Base-by-base conservation (phyloP, 768 basidiomycete species). In the Multifurca ochricompacta region DNA sequence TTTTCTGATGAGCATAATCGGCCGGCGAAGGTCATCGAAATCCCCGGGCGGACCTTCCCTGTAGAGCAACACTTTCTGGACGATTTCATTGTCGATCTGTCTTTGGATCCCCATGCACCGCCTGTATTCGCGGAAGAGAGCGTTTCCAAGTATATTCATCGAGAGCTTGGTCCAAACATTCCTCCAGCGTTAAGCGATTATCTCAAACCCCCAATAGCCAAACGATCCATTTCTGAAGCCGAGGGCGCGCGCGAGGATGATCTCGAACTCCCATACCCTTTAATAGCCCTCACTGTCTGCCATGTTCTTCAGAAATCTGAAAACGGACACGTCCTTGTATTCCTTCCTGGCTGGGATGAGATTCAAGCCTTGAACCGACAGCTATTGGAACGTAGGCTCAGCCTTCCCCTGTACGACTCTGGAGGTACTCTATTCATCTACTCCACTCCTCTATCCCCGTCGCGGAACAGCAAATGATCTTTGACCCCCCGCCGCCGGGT, bases 271-370 rank as follows among this genome's bases (percentile, higher is more conserved):
- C 94, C 94, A 7, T 78, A 78, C 51, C 80, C 87, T 18, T 74
- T 96, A 36, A 79, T 95, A 43, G 90, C 88, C 21, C 81, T 91
- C 30, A 82, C 84, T 23, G 77, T 97, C 64, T 76, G 85, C 0
- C 81, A 91, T 67, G 86, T 91, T 43, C 69, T 96, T 36, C 73
- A 78, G 47, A 73, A 71, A 36, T 84, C 92, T 0, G 74, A 84
- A 32, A 85, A 87, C 21, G 93, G 93, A 3, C 91, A 94, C 64
- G 83, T 92, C 40, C 77, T 95, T 43, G 90, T 93, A 19, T 95
- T 96, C 74, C 69, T 93, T 9, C 87, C 91, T n/a, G 91, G 91
- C 21, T 90, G 87, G 86, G 91, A 95, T 23, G 92, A 95, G 62
- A 96, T 98, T 48, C 74, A 76, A 47, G 71, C 77, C 6, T 81